Base-by-base conservation (phyloP, 1,284 basidiomycete genomes). In the Austroboletus niveus region DNA sequence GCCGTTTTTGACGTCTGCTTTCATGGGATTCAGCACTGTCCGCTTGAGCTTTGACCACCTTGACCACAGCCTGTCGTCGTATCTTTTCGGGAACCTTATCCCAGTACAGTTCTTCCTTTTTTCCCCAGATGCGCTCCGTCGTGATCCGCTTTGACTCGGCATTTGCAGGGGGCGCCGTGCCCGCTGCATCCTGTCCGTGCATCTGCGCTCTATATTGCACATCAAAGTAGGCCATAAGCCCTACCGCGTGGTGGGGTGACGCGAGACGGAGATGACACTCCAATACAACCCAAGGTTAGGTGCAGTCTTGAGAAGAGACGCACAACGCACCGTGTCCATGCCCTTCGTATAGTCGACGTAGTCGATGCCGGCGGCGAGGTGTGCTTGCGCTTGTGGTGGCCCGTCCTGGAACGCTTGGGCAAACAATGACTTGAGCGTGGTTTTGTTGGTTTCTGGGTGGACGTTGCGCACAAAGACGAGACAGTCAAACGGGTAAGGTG, bases 341-440 rank as follows among this genome's bases (percentile, higher is more conserved):
- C 86, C 84, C 64, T 89, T 90, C 57, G 67, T 80, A 64, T 81
- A 90, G 65, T 92, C 89, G 24, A 90, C 78, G 54, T 91, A 92
- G 61, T 90, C 85, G 29, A 91, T 65, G 0, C 72, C 76, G 5
- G n/a, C 9, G 5, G 36, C 2, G 6, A 32, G n/a, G 17, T 6
- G 44, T 8, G 11, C 48, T 35, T 7, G 31, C 14, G 24, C 35
- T 2, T 68, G 57, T 15, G 52, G 14, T 38, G 15, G 20, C 1
- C 56, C 32, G 10, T 50, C 60, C 11, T 60, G 57, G 40, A 81
- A 75, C 0, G 76, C 73, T n/a, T 65, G 60, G 5, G 70, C 61
- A 56, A 89, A 84, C 4, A 89, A 65, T 3, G 72, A 66, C 41
- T 80, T 82, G n/a, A 92, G 71, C 0, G 85, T 84, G 1, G 87